phyloP scores from a whole-genome alignment of 139 green algal genomes.

The Tetraselmis chui region DNA sequence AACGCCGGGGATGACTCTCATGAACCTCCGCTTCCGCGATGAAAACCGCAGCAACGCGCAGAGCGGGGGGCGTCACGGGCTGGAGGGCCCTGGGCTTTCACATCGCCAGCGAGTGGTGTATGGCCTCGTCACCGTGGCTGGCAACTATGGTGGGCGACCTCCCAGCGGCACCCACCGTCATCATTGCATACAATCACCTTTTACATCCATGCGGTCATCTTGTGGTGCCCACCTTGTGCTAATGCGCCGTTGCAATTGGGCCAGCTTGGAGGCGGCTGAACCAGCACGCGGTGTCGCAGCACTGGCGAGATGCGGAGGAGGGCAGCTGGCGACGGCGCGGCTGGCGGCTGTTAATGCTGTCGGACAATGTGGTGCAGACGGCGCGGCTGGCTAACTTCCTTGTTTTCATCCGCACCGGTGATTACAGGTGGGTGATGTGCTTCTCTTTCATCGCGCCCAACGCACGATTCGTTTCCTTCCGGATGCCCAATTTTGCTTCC shows the following conservation, averaged over 20 bases:
- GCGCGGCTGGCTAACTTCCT: too few species aligned
- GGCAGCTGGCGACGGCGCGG: neutral
- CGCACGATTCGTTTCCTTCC: too few species aligned
- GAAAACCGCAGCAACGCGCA: conserved; percentile 28
- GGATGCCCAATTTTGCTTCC: too few species aligned
- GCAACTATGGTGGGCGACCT: neutral
- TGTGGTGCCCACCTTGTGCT: too few species aligned
- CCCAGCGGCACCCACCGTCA: too few species aligned
- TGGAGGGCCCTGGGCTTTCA: conserved; percentile 60
- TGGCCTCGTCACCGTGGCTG: conserved; percentile 38
- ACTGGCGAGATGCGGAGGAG: conserved; percentile 21
- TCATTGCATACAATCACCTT: too few species aligned
- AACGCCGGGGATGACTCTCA: conserved; percentile 71
- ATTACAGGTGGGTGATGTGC: too few species aligned
- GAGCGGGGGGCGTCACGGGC: conserved; percentile 32
- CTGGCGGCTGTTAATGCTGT: neutral
- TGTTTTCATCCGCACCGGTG: too few species aligned
- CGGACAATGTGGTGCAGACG: too few species aligned
- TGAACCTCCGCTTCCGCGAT: conserved; percentile 81
- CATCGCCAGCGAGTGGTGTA: conserved; percentile 38
- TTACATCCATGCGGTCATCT: too few species aligned
- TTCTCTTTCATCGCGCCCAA: too few species aligned
- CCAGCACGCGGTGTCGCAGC: conserved; percentile 13
- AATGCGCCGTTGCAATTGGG: too few species aligned
- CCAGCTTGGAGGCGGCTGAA: conserved; percentile 38